Conservation (phyloP, 2,329 filamentous ascomycete species). For the Xylaria sp. region DNA sequence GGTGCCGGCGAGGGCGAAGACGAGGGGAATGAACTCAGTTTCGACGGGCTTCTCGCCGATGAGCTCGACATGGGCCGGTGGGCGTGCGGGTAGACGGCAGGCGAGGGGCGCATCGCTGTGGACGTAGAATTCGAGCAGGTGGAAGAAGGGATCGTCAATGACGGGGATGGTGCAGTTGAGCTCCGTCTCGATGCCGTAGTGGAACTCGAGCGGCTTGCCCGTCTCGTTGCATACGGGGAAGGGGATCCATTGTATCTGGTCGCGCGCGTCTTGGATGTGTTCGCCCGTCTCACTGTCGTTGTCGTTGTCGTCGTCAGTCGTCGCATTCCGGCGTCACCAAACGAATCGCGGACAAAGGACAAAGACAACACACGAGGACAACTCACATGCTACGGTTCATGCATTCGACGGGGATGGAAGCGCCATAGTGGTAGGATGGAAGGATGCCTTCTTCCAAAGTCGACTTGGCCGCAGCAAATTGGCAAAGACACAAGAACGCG, state of each 20-base stretch:
- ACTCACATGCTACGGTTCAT: constrained; percentile 78
- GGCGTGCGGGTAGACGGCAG: constrained; percentile 87
- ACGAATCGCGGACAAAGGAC: neutral
- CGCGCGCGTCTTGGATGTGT: constrained; percentile 82
- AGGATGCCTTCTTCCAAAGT: constrained; percentile 56
- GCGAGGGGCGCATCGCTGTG: constrained; percentile 94
- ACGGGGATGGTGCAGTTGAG: constrained; percentile 85
- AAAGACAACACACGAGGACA: neutral
- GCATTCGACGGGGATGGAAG: constrained; percentile 75
- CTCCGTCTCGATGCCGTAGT: constrained; percentile 85
- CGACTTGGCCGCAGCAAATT: constrained; percentile 36
- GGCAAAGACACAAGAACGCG: constrained; percentile 34
- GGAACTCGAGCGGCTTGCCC: constrained; percentile 80
- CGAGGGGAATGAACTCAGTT: constrained; percentile 80
- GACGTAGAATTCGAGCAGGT: constrained; percentile 95
- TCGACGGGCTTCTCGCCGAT: constrained; percentile 62
- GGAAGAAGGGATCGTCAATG: constrained; percentile 83
- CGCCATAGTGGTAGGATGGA: constrained; percentile 74
- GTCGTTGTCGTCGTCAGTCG: neutral
- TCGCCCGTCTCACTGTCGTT: constrained; percentile 81
- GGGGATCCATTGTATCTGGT: constrained; percentile 90
- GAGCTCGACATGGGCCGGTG: constrained; percentile 66
- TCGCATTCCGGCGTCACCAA: neutral
- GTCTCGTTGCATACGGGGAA: constrained; percentile 95
- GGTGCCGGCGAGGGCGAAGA: constrained; percentile 89